phyloP scores from a whole-genome alignment of 108 stramenopile genomes.

The Aurantiochytrium sp. region DNA sequence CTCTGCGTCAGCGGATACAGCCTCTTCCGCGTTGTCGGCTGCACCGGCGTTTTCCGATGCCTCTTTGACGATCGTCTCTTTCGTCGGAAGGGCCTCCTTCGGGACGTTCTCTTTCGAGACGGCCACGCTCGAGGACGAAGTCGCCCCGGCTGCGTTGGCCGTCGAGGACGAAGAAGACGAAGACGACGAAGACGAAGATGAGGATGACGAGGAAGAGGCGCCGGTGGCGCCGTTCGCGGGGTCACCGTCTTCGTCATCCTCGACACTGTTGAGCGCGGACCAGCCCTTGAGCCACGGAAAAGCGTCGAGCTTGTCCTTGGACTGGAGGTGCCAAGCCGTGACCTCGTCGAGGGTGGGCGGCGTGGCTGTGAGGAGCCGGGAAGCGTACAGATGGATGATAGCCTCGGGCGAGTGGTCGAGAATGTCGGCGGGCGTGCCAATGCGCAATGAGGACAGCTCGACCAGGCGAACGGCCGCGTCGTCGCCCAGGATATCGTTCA shows the following conservation, averaged over 20 bases:
- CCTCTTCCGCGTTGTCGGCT: too few relatives aligned
- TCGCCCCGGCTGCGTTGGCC: neutral
- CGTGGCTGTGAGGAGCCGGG: neutral
- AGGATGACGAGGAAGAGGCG: neutral
- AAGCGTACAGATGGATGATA: neutral
- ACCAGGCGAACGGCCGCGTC: neutral
- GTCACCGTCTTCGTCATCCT: neutral
- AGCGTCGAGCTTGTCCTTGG: neutral
- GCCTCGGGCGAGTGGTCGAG: neutral
- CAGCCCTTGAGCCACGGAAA: slow-evolving; percentile 18
- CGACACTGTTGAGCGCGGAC: neutral
- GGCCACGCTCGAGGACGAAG: too few relatives aligned
- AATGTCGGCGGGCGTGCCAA: neutral
- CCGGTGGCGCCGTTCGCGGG: neutral
- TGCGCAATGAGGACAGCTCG: neutral
- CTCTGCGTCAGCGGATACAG: too few relatives aligned
- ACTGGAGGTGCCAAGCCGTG: neutral
- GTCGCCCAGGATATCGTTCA: slow-evolving; percentile 1
- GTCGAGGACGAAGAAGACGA: slow-evolving; percentile 15
- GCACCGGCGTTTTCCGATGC: too few relatives aligned
- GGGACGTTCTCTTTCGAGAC: too few relatives aligned
- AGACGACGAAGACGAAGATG: neutral
- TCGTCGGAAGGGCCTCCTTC: too few relatives aligned
- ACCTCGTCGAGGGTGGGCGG: neutral
- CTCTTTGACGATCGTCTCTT: too few relatives aligned